phyloP scores from a whole-genome alignment of 2,329 filamentous ascomycete species.

The Aureobasidium leucospermi region DNA sequence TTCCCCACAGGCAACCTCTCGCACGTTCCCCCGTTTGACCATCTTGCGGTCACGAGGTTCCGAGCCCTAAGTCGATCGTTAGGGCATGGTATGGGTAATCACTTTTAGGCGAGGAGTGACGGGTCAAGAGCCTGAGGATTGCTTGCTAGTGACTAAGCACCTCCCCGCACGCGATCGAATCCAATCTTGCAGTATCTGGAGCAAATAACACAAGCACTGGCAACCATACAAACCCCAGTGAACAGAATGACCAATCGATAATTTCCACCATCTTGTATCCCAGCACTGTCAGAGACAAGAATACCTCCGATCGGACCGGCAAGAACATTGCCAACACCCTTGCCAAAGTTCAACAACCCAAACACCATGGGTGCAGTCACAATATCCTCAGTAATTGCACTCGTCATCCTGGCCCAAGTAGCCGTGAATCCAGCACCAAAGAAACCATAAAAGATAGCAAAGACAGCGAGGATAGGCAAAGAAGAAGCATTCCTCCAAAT shows the following conservation, averaged over 20 bases:
- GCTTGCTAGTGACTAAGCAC: no score
- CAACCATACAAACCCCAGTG: not conserved
- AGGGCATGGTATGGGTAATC: not conserved
- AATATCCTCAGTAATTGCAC: conserved; percentile 18
- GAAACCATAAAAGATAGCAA: conserved; percentile 37
- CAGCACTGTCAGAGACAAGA: conserved; percentile 8
- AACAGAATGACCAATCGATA: not conserved
- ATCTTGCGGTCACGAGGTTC: not conserved
- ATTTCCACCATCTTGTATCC: not conserved
- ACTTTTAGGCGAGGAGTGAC: no score
- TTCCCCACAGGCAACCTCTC: not conserved
- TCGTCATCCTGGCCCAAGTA: conserved; percentile 23
- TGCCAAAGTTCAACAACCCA: conserved; percentile 21
- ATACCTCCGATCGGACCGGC: conserved; percentile 22
- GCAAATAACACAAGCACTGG: not conserved
- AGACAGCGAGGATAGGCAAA: conserved; percentile 33
- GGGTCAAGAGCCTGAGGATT: no score
- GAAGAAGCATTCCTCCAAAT: not conserved
- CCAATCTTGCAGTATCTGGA: no score
- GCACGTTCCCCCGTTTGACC: not conserved
- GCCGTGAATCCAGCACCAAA: conserved; percentile 38
- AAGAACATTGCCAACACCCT: conserved; percentile 23
- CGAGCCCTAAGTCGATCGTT: not conserved
- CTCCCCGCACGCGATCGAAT: no score
- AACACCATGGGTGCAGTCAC: conserved; percentile 19